Evolutionary conservation across 176 grass and related monocot genomes (phyloP).

Genomic region (Elaeis guineensis): DNA sequence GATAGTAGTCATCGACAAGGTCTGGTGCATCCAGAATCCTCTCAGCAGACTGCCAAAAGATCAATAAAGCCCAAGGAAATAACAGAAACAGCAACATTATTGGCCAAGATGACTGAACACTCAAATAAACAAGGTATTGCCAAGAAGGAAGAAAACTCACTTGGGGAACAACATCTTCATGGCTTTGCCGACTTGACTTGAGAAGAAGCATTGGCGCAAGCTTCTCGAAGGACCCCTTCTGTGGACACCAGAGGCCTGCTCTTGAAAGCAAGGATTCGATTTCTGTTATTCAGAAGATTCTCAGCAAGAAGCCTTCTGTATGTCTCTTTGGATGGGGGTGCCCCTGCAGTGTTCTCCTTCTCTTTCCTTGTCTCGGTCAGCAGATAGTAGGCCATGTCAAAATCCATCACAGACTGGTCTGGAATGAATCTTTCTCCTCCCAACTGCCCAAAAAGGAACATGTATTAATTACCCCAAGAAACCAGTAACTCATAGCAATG

Average conservation of each 20-base stretch:
- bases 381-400: slow-evolving; percentile 66
- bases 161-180: slow-evolving; percentile 50
- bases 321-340: slow-evolving; percentile 44
- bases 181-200: slow-evolving; percentile 42
- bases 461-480: too few species aligned
- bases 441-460: not conserved
- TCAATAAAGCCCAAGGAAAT: not conserved
- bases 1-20: slow-evolving; percentile 64
- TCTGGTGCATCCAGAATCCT: slow-evolving; percentile 62
- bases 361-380: slow-evolving; percentile 41
- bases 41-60: slow-evolving; percentile 42
- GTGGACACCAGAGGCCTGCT: slow-evolving; percentile 45
- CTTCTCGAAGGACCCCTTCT: slow-evolving; percentile 10
- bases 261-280: slow-evolving; percentile 54
- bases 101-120: too few species aligned
- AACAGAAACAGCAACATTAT: not conserved
- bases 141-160: slow-evolving; percentile 9
- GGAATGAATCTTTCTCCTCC: slow-evolving; percentile 67
- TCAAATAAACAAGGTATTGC: too few species aligned
- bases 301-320: slow-evolving; percentile 60
- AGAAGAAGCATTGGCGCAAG: slow-evolving; percentile 22
- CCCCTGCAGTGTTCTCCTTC: slow-evolving; percentile 34
- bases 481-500: too few species aligned
- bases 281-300: slow-evolving; percentile 61
- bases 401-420: slow-evolving; percentile 57